Percentiles rank a stretch among this genome's conserved stretches.
phyloP scores from a whole-genome alignment of 2,329 filamentous ascomycete genomes.

The Blastomyces parvus region DNA sequence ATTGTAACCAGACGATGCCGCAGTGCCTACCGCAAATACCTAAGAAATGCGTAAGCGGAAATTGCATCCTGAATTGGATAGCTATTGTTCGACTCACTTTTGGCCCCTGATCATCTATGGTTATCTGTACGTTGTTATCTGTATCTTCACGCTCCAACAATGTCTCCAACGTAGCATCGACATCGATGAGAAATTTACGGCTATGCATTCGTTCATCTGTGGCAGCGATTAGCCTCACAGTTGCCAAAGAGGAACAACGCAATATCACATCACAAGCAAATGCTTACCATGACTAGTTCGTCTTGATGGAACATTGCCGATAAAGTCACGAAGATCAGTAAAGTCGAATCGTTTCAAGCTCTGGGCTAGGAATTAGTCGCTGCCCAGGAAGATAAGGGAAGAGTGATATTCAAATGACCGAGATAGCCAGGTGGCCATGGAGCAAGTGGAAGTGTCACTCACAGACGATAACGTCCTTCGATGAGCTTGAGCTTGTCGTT shows the following conservation, averaged over 20 bases:
- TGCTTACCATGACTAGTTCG: constrained; percentile 39
- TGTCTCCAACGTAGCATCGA: constrained; percentile 70
- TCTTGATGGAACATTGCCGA: constrained; percentile 28
- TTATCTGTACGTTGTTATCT: constrained; percentile 92
- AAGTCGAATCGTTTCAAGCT: constrained; percentile 30
- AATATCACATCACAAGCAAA: not conserved
- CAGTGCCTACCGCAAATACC: constrained; percentile 75
- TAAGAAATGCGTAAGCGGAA: constrained; percentile 30
- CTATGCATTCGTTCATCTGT: constrained; percentile 64
- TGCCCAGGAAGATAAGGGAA: not conserved
- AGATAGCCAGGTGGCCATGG: not conserved
- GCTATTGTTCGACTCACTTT: constrained; percentile 51
- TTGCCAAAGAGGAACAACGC: not conserved
- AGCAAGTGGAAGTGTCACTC: not conserved
- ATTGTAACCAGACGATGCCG: constrained; percentile 75
- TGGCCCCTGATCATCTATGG: constrained; percentile 87
- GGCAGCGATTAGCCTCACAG: constrained; percentile 14
- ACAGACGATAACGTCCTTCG: constrained; percentile 8
- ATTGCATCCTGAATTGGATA: not conserved
- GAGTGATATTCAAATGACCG: not conserved
- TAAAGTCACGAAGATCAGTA: constrained; percentile 27
- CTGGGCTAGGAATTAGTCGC: constrained; percentile 17
- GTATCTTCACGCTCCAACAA: constrained; percentile 82
- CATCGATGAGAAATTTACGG: constrained; percentile 76
- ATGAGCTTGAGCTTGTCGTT: constrained; percentile 5